These are phyloP conservation scores for Pulicaria dysenterica DNA, from an alignment of 129 eudicot genomes.

Conservation along the genomic window DNA sequence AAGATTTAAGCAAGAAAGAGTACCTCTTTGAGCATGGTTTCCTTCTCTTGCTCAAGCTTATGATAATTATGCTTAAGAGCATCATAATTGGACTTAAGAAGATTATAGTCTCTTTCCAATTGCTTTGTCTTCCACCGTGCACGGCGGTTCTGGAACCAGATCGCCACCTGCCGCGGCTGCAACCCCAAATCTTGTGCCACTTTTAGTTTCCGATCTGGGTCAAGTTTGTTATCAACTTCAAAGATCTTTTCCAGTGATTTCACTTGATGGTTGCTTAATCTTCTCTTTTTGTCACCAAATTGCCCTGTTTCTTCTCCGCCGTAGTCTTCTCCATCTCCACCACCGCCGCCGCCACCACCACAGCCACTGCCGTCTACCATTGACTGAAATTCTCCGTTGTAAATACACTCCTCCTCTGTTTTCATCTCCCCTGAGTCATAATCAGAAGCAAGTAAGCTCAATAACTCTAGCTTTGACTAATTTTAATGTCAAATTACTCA, in stretches of 20 bases:
- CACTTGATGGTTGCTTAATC: constrained; percentile 66
- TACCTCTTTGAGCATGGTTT: constrained; percentile 52
- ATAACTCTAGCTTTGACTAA: constrained; percentile 10
- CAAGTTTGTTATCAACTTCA: constrained; percentile 69
- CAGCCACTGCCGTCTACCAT: constrained; percentile 56
- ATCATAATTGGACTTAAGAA: constrained; percentile 59
- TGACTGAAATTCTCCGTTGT: constrained; percentile 52
- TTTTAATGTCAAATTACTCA: background rate
- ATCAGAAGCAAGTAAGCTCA: background rate
- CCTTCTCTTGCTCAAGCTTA: constrained; percentile 59
- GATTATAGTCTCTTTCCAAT: constrained; percentile 58
- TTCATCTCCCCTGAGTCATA: constrained; percentile 36
- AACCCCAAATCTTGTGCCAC: constrained; percentile 71
- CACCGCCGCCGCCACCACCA: constrained; percentile 30
- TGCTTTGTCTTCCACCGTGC: constrained; percentile 81
- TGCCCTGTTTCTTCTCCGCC: constrained; percentile 52
- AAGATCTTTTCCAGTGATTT: constrained; percentile 65
- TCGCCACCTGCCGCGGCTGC: constrained; percentile 77
- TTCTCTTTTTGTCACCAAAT: constrained; percentile 52
- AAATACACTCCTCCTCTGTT: constrained; percentile 27
- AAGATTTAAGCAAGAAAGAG: background rate
- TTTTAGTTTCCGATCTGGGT: constrained; percentile 63
- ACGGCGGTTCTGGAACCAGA: constrained; percentile 87
- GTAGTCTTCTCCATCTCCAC: constrained; percentile 54
- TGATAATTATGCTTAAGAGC: constrained; percentile 53